Percentiles rank a stretch among this genome's conserved stretches.
These are phyloP conservation scores for Penicillium palitans DNA, from an alignment of 2,329 filamentous ascomycete species.

Conservation along the genomic window DNA sequence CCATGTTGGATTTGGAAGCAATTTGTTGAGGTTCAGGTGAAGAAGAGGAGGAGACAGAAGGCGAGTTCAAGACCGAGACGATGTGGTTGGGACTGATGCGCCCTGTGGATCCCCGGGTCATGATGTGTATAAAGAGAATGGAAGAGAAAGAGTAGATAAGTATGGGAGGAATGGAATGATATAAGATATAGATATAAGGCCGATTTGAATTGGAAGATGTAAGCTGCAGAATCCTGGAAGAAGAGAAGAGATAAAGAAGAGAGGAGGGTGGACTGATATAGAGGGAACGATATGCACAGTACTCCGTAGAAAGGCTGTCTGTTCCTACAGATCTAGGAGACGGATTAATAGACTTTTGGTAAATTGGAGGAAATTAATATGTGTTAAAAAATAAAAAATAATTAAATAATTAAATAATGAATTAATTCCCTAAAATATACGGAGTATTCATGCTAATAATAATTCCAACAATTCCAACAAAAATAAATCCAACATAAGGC, in stretches of 20 bases:
- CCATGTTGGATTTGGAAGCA: conserved; percentile 17
- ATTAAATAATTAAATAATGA: not conserved
- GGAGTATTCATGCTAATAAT: not conserved
- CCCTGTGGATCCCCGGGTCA: conserved; percentile 26
- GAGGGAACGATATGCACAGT: conserved; percentile 16
- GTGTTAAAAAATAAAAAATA: conserved; percentile 3
- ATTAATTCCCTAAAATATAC: conserved; percentile 7
- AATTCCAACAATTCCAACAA: conserved; percentile 8
- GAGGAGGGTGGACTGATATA: conserved; percentile 29
- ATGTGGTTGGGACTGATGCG: conserved; percentile 25
- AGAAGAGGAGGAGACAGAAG: conserved; percentile 22
- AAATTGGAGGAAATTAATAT: conserved; percentile 20
- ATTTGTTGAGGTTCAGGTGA: conserved; percentile 17
- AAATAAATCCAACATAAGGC: conserved; percentile 16
- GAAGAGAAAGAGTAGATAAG: not conserved
- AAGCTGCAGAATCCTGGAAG: conserved; percentile 16
- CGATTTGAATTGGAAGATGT: conserved; percentile 11
- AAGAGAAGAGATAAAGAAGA: conserved; percentile 21
- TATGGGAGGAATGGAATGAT: conserved; percentile 1
- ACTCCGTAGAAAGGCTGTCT: conserved; percentile 15
- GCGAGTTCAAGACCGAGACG: conserved; percentile 24
- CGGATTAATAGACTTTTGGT: conserved; percentile 23
- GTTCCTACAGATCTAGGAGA: conserved; percentile 25
- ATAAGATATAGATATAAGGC: not conserved
- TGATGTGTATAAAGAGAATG: conserved; percentile 14